Evolutionary conservation across 208 protist genomes (phyloP).

Genomic region (Wallacemonas collosoma): DNA sequence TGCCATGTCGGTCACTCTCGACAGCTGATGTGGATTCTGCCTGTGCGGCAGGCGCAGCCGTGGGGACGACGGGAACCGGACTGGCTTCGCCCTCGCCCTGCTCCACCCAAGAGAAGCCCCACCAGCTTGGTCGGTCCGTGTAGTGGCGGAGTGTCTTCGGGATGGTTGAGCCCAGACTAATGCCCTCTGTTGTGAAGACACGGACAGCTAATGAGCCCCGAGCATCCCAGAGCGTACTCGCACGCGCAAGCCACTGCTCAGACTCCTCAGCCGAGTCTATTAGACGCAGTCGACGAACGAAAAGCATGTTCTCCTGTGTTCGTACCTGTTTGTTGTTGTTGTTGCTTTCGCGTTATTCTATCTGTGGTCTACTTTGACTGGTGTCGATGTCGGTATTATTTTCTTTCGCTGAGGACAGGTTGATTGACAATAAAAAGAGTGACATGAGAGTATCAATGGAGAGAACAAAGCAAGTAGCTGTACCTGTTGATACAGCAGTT

Average conservation of each 20-base stretch:
- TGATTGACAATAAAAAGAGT: too few relatives aligned
- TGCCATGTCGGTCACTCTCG: not conserved
- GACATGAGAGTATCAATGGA: too few relatives aligned
- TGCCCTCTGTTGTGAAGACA: slow-evolving; percentile 32
- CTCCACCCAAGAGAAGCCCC: slow-evolving; percentile 44
- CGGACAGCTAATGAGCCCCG: slow-evolving; percentile 44
- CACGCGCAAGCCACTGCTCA: slow-evolving; percentile 31
- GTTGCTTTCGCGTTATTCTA: not conserved
- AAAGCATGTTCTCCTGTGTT: slow-evolving; percentile 31
- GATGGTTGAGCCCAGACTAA: slow-evolving; percentile 52
- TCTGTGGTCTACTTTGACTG: too few relatives aligned
- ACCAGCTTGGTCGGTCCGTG: slow-evolving; percentile 19
- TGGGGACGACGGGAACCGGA: not conserved
- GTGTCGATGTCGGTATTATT: too few relatives aligned
- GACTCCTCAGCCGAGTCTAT: slow-evolving; percentile 53
- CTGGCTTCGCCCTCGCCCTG: slow-evolving; percentile 18
- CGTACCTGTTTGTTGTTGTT: not conserved
- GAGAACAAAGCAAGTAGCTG: too few relatives aligned
- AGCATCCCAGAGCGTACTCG: slow-evolving; percentile 48
- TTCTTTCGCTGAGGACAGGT: too few relatives aligned
- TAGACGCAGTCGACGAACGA: slow-evolving; percentile 40
- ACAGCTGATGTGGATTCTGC: not conserved
- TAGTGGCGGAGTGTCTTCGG: slow-evolving; percentile 29
- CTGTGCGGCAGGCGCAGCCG: not conserved
- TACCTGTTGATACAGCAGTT: too few relatives aligned